Evolutionary conservation across 225 moss, liverwort and hornwort genomes (phyloP).

Genomic region (Marchantia polymorpha): DNA sequence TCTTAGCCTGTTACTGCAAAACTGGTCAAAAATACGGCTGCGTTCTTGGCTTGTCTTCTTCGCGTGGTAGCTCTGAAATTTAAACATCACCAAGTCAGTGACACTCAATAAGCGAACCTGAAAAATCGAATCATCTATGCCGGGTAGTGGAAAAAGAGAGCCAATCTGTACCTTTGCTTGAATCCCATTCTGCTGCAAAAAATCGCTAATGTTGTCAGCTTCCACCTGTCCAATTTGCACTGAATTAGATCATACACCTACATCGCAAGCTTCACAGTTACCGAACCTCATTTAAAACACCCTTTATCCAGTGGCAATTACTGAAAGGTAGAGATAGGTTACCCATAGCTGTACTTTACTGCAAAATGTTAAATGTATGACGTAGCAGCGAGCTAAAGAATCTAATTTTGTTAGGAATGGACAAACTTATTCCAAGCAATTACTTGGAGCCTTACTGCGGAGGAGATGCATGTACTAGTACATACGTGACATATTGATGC

Average conservation of each 20-base stretch:
- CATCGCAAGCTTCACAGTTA: too few species aligned
- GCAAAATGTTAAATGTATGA: not conserved
- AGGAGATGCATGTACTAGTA: not conserved
- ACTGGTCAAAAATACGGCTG: conserved; percentile 62
- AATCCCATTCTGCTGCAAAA: conserved; percentile 71
- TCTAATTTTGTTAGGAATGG: not conserved
- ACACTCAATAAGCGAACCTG: not conserved
- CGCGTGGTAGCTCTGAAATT: conserved; percentile 78
- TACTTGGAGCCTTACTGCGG: not conserved
- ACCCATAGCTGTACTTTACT: not conserved
- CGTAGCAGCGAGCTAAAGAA: too few species aligned
- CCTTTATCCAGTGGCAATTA: too few species aligned
- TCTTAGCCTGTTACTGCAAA: conserved; percentile 72
- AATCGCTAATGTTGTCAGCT: conserved; percentile 71
- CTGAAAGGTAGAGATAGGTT: too few species aligned
- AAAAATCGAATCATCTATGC: too few species aligned
- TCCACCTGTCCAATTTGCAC: conserved; percentile 51
- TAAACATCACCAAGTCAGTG: not conserved
- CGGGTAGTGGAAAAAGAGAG: too few species aligned
- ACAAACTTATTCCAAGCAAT: not conserved
- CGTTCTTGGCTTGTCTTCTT: conserved; percentile 69
- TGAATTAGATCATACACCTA: too few species aligned
- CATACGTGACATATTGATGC: not conserved
- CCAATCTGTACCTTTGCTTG: conserved; percentile 59
- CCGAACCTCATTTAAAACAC: too few species aligned